Conservation (phyloP, 1,284 basidiomycete species). For the Vanrija humicola region DNA sequence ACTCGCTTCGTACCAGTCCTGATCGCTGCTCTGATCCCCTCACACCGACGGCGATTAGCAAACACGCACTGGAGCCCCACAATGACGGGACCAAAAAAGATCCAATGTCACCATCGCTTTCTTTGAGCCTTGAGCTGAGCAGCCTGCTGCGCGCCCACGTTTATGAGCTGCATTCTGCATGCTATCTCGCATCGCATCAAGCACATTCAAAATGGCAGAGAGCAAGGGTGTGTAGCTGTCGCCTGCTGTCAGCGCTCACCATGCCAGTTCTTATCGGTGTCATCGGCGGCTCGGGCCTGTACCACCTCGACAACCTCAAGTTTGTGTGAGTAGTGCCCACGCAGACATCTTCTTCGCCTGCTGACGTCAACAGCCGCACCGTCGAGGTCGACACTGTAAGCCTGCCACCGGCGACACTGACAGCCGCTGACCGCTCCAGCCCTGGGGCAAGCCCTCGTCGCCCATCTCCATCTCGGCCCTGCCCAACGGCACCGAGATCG, state of each 20-base stretch:
- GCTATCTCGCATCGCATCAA: background rate
- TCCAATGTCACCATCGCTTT: no score
- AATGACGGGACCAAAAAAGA: no score
- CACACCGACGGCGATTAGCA: no score
- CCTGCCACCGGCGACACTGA: no score
- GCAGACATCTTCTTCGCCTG: background rate
- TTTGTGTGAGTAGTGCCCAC: slow-evolving; percentile 55
- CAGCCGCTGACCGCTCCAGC: slow-evolving; percentile 52
- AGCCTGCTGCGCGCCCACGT: background rate
- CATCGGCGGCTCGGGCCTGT: slow-evolving; percentile 79
- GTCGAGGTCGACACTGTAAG: slow-evolving; percentile 51
- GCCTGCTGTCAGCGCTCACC: background rate
- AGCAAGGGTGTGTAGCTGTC: slow-evolving; percentile 4
- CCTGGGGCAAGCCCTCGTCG: slow-evolving; percentile 90
- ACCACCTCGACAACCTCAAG: slow-evolving; percentile 83
- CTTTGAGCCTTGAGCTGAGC: no score
- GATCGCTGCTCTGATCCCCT: no score
- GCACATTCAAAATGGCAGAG: slow-evolving; percentile 4
- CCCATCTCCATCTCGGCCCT: slow-evolving; percentile 84
- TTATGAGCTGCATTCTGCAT: no score
- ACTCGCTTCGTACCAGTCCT: no score
- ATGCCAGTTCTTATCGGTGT: slow-evolving; percentile 68
- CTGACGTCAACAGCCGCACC: slow-evolving; percentile 55
- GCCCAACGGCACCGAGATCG: slow-evolving; percentile 71
- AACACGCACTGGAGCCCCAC: no score